Evolutionary conservation across 495 filamentous ascomycete genomes (phyloP), one percentile per base, ranked within the genome.

Genomic region (Penicillium taxi): DNA sequence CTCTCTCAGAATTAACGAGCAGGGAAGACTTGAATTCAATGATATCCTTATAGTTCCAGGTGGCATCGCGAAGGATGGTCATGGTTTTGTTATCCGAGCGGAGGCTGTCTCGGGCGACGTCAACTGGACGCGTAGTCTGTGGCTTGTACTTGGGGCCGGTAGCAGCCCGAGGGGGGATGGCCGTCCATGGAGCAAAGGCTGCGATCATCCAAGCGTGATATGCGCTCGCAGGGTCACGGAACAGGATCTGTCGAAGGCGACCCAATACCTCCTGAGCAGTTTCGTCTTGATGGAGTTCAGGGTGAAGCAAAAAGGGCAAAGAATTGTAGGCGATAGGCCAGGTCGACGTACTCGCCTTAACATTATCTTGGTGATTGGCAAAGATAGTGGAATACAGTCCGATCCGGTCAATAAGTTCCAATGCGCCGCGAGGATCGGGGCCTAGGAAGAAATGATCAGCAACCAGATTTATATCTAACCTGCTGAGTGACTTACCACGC

Each of bases 351-450:
- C 64, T 52, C 0, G 80, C 73, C 53, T 67, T 14, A 52, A 63
- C 35, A 49, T 69, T 19, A 54, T 73, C 38, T 56, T 66, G 53
- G 60, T 77, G 44, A 30, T 66, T 55, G 37, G 63, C 46, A 53
- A 96, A 96, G 36, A 96, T 81, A 0, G 80, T 80, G 24, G 77
- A 63, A 55, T 93, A 94, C 4, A 96, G 73, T 9, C 67, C 69
- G 11, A 95, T 73, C 9, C 70, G 55, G 57, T 93, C 71, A 26
- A 96, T 81, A 25, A 86, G 65, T n/a, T 72, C 58, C 22, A 98
- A 64, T 3, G 86, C 73, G 18, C 53, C 59, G 29, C 67, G 70
- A 28, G 91, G 86, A 48, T 84, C 70, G 19, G 80, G 78, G 3
- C 81, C 82, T 84, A 41, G 36, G 13, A 9, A 17, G 5, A 14